Evolutionary conservation across 306 rosid species (phyloP).

Genomic region (Mucuna pruriens): DNA sequence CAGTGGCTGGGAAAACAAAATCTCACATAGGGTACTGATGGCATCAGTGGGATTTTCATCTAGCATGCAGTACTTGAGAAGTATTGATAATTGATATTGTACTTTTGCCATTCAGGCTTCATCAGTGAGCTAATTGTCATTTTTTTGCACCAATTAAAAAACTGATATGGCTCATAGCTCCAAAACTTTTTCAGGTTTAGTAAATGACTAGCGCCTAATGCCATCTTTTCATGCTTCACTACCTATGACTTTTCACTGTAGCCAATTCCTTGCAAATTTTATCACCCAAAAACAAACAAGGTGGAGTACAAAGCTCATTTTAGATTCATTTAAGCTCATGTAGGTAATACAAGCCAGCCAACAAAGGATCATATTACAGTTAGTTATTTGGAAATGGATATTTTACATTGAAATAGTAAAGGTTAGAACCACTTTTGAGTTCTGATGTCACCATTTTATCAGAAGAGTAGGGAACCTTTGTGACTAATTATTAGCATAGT

Average conservation of each 20-base stretch:
- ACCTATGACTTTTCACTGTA: background rate
- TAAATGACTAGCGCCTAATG: slow-evolving; percentile 7
- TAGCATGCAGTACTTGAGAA: background rate
- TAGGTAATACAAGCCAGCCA: background rate
- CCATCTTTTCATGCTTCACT: background rate
- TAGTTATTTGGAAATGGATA: slow-evolving; percentile 16
- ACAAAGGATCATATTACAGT: slow-evolving; percentile 11
- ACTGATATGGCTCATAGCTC: background rate
- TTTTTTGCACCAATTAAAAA: background rate
- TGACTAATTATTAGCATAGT: background rate
- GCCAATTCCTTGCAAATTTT: background rate
- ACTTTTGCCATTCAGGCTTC: background rate
- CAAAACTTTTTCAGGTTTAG: slow-evolving; percentile 9
- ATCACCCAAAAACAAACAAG: slow-evolving; percentile 6
- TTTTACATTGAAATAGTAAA: slow-evolving; percentile 18
- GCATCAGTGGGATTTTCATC: background rate
- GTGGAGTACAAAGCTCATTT: background rate
- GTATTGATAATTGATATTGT: background rate
- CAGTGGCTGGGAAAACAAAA: background rate
- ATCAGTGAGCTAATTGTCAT: background rate
- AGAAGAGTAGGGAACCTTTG: background rate
- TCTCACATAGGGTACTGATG: background rate
- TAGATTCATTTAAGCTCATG: slow-evolving; percentile 1
- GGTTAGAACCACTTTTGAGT: background rate
- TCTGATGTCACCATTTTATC: slow-evolving; percentile 3